Evolutionary conservation across 441 rosid species (phyloP).

Genomic region (Erysimum cheiri): DNA sequence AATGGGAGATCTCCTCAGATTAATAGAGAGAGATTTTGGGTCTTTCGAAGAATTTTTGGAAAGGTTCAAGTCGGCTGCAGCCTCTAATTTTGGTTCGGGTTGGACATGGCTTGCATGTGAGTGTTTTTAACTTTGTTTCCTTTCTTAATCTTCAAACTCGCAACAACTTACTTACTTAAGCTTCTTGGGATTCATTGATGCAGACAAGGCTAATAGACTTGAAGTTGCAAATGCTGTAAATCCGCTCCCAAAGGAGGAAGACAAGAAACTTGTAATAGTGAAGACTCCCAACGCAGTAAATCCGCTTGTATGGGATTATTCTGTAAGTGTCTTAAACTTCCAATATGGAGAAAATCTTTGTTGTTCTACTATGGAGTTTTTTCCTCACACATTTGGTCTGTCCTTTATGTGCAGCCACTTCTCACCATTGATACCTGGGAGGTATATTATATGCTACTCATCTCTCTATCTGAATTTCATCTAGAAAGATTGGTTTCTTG

Average conservation of each 20-base stretch:
- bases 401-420: conserved; percentile 70
- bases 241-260: conserved; percentile 73
- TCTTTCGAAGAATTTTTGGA: conserved; percentile 62
- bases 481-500: conserved; percentile 24
- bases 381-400: conserved; percentile 28
- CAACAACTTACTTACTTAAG: conserved; percentile 8
- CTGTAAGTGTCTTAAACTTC: conserved; percentile 51
- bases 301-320: conserved; percentile 90
- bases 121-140: conserved; percentile 36
- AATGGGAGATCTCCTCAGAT: conserved; percentile 67
- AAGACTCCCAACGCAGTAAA: conserved; percentile 91
- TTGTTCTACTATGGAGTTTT: conserved; percentile 2
- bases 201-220: conserved; percentile 83
- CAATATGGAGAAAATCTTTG: background rate
- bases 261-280: conserved; percentile 78
- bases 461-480: conserved; percentile 1
- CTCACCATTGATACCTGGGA: conserved; percentile 96
- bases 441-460: conserved; percentile 52
- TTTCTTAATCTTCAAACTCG: background rate
- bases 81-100: conserved; percentile 89
- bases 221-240: conserved; percentile 69
- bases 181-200: conserved; percentile 13
- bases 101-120: conserved; percentile 97
- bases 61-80: conserved; percentile 71
- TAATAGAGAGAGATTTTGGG: conserved; percentile 87